phyloP scores from a whole-genome alignment of 2,329 filamentous ascomycete species.

The Alternaria viburni region DNA sequence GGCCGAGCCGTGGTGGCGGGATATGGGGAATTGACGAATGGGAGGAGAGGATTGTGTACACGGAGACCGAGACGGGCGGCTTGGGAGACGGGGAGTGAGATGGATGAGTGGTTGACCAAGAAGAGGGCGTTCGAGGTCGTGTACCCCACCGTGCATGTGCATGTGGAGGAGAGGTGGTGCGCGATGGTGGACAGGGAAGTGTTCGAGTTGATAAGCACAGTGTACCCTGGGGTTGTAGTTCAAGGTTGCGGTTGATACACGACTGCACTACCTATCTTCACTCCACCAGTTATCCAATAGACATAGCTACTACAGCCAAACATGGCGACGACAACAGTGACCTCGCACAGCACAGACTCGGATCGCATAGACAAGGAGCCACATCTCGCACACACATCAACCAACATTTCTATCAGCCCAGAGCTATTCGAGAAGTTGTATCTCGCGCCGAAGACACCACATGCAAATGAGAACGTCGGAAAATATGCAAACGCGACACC shows the following conservation, averaged over 20 bases:
- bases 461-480: conserved; percentile 21
- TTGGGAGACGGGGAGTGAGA: neutral
- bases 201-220: neutral
- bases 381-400: conserved; percentile 27
- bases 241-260: no score
- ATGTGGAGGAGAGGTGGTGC: neutral
- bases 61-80: neutral
- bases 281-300: no score
- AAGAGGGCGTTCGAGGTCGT: neutral
- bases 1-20: neutral
- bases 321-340: conserved; percentile 5
- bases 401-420: conserved; percentile 36
- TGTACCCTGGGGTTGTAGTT: no score
- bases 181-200: neutral
- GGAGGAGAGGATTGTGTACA: neutral
- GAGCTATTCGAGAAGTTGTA: conserved; percentile 41
- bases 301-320: neutral
- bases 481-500: conserved; percentile 37
- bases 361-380: conserved; percentile 29
- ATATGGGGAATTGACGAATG: neutral
- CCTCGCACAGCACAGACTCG: conserved; percentile 10
- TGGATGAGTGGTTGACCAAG: neutral
- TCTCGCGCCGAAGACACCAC: conserved; percentile 32
- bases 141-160: neutral
- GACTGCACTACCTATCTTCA: no score